These are phyloP conservation scores for Crithidia fasciculata DNA, from an alignment of 208 protist species.

Conservation along the genomic window DNA sequence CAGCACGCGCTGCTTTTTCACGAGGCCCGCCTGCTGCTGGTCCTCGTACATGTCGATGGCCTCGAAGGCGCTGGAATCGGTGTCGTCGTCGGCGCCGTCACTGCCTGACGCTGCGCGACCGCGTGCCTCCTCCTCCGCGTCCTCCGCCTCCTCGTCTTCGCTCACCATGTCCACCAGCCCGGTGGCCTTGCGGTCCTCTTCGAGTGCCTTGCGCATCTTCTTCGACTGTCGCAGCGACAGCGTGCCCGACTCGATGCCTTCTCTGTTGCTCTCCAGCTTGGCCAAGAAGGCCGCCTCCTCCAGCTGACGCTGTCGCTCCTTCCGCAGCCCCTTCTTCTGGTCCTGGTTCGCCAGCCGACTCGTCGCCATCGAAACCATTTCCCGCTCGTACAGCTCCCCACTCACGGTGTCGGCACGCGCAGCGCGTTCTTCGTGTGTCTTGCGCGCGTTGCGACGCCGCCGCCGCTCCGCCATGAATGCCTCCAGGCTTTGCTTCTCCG, in stretches of 20 bases:
- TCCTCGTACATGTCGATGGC: slow-evolving; percentile 77
- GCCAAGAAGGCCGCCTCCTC: slow-evolving; percentile 98
- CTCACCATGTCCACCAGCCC: slow-evolving; percentile 28
- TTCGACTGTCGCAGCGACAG: slow-evolving; percentile 69
- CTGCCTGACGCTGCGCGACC: background rate
- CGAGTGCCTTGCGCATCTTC: slow-evolving; percentile 73
- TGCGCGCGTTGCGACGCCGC: slow-evolving; percentile 55
- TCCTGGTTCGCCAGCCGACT: slow-evolving; percentile 99
- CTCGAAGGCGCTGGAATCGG: slow-evolving; percentile 36
- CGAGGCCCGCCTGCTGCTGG: slow-evolving; percentile 65
- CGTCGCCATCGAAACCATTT: slow-evolving; percentile 98
- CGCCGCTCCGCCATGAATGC: slow-evolving; percentile 78
- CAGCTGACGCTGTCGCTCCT: slow-evolving; percentile 98
- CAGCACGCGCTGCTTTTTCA: slow-evolving; percentile 64
- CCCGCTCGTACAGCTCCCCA: slow-evolving; percentile 98
- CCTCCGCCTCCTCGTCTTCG: slow-evolving; percentile 38
- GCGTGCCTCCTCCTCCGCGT: background rate
- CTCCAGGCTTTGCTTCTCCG: slow-evolving; percentile 53
- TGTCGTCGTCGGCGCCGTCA: slow-evolving; percentile 14
- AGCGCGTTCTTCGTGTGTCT: slow-evolving; percentile 96
- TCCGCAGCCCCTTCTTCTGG: slow-evolving; percentile 99
- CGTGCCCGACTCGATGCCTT: slow-evolving; percentile 97
- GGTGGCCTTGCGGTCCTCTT: slow-evolving; percentile 62
- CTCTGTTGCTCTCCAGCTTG: slow-evolving; percentile 97
- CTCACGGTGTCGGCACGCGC: slow-evolving; percentile 97